Evolutionary conservation across 108 stramenopile species (phyloP), one percentile per base, ranked within the genome.

Genomic region (Nitzschia putrida): DNA sequence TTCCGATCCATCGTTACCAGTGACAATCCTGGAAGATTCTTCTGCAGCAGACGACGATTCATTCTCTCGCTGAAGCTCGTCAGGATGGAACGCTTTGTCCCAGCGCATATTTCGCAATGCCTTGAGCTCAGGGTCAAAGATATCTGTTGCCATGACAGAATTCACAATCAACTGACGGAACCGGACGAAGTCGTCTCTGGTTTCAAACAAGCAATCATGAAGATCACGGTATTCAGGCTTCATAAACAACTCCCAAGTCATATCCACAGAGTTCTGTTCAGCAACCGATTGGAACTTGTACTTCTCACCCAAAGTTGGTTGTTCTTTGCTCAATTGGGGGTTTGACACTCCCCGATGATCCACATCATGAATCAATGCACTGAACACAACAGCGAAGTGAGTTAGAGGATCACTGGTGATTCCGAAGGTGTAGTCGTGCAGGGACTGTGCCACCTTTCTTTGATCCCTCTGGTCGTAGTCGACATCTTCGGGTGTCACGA

Each of bases 341-440:
- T 77, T 77, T 18, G 43, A 37, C 0, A 77, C 64, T 13, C 76
- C 76, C 39, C 18, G 8, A 69, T 77, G 76, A 13, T 77, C 70
- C 3, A 57, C 41, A 38, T 77, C 76, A 22, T 77, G 76, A 58
- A 77, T 61, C 40, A 77, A 41, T 7, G 69, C 70, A 57, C 56
- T 51, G 63, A 71, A 69, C 8, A 69, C 68, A 16, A 76, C 63
- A 3, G 69, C 68, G 25, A 76, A 67, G 26, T 68, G 67, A 7
- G 64, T 66, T 55, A 86, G 24, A 2, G 80, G 80, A 61, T 83
- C 80, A 24, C 65, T 76, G 53, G 68, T 77, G 21, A 85, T 78
- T 14, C 78, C 77, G 52, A 65, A 79, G 25, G 78, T 79, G 53
- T 79, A 66, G 42, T 72, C 78, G 47, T 79, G 78, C 11, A 72